Evolutionary conservation across 768 basidiomycete species (phyloP).

Genomic region (Tylopilus balloui): DNA sequence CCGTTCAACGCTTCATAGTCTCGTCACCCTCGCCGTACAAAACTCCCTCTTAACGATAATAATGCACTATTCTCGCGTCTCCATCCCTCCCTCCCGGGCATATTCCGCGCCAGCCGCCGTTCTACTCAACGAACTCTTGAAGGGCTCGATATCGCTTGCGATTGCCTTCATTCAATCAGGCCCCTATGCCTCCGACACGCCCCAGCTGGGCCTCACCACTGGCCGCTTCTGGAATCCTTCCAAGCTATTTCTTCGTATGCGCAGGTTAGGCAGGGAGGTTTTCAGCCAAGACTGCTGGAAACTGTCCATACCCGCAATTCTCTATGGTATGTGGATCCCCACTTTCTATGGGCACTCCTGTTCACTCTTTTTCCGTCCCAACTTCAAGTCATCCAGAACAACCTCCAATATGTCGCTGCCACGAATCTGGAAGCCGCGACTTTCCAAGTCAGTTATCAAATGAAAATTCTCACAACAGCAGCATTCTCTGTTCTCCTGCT

Average conservation of each 20-base stretch:
- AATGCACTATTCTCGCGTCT: constrained; percentile 94
- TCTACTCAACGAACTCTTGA: constrained; percentile 89
- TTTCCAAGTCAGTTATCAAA: constrained; percentile 95
- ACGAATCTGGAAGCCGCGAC: constrained; percentile 93
- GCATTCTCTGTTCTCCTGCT: constrained; percentile 82
- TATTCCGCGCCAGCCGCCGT: constrained; percentile 96
- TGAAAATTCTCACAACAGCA: constrained; percentile 95
- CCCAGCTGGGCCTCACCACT: constrained; percentile 28
- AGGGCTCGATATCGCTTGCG: constrained; percentile 79
- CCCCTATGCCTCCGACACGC: constrained; percentile 26
- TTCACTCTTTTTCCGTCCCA: constrained; percentile 5
- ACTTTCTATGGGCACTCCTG: not conserved
- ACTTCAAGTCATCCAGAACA: constrained; percentile 78
- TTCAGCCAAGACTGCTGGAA: constrained; percentile 96
- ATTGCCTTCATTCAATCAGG: constrained; percentile 76
- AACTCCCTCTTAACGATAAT: constrained; percentile 88
- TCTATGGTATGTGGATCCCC: constrained; percentile 56
- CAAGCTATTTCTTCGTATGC: constrained; percentile 43
- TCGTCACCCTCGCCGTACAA: constrained; percentile 85
- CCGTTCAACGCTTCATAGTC: constrained; percentile 36
- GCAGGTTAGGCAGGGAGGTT: constrained; percentile 60
- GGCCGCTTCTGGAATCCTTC: constrained; percentile 36
- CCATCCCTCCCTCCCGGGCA: constrained; percentile 63
- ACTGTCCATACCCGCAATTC: constrained; percentile 91
- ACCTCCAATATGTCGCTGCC: constrained; percentile 91